phyloP scores from a whole-genome alignment of 257 asterid genomes.

The Fraxinus anomala region DNA sequence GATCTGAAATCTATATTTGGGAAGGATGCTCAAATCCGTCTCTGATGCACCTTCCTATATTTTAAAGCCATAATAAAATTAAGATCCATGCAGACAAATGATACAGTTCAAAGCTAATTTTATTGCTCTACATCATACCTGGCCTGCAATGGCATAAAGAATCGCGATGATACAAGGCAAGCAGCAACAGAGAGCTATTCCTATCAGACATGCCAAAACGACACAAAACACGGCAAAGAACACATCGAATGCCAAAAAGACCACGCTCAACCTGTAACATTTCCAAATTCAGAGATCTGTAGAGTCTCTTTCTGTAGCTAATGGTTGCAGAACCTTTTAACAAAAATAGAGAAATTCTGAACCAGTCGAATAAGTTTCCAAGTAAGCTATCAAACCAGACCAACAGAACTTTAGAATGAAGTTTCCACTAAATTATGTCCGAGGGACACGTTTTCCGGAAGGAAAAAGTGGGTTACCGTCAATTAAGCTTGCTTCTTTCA shows the following conservation, averaged over 20 bases:
- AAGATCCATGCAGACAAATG: background rate
- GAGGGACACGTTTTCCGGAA: background rate
- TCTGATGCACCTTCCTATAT: conserved; percentile 96
- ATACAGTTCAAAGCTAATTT: background rate
- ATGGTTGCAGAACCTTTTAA: conserved; percentile 5
- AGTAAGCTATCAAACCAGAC: conserved; percentile 1
- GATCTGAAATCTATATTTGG: conserved; percentile 69
- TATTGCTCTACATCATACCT: conserved; percentile 47
- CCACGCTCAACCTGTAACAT: conserved; percentile 91
- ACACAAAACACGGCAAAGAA: conserved; percentile 96
- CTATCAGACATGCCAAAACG: conserved; percentile 89
- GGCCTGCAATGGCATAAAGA: conserved; percentile 98
- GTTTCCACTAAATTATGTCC: background rate
- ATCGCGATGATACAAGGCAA: conserved; percentile 96
- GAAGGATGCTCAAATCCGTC: conserved; percentile 81
- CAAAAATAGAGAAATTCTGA: background rate
- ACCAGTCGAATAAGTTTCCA: conserved; percentile 18
- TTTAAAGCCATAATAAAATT: conserved; percentile 21
- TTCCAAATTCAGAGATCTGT: conserved; percentile 35
- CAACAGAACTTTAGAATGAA: conserved; percentile 8
- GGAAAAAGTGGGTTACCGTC: background rate
- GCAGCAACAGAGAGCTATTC: conserved; percentile 96
- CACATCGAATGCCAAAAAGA: conserved; percentile 95
- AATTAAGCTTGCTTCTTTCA: background rate
- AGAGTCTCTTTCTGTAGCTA: conserved; percentile 20